A percentile compares a stretch with the other conserved stretches of the same genome.
phyloP scores from a whole-genome alignment of 2,329 filamentous ascomycete genomes.

The Apiospora hydei region DNA sequence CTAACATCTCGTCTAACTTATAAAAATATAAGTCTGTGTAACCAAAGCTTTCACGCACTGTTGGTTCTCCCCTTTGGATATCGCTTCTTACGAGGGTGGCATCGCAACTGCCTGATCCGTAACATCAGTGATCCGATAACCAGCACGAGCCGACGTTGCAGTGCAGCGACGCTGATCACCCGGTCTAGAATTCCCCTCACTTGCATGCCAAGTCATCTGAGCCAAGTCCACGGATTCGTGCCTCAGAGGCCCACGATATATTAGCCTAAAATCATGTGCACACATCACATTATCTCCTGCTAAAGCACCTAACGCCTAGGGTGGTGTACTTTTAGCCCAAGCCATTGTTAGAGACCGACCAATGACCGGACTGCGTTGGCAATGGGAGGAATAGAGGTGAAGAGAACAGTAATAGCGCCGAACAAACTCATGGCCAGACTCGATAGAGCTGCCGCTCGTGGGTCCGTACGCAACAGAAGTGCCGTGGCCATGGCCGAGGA shows the following conservation, averaged over 20 bases:
- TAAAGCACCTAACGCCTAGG: neutral
- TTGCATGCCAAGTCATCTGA: conserved; percentile 5
- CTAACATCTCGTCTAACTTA: neutral
- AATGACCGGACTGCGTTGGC: conserved; percentile 55
- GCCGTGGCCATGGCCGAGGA: conserved; percentile 67
- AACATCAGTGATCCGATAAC: neutral
- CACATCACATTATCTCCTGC: neutral
- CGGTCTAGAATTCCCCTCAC: conserved; percentile 18
- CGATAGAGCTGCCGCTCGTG: conserved; percentile 64
- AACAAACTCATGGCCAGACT: conserved; percentile 68
- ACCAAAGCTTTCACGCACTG: too few species aligned
- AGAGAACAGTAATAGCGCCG: conserved; percentile 64
- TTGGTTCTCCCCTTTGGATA: neutral
- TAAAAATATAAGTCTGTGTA: neutral
- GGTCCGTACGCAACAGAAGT: conserved; percentile 61
- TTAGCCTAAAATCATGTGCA: conserved; percentile 7
- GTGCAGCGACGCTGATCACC: conserved; percentile 13
- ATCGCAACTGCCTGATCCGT: conserved; percentile 5
- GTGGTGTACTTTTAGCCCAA: neutral
- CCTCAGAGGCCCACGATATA: neutral
- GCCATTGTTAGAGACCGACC: conserved; percentile 47
- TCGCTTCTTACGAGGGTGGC: neutral
- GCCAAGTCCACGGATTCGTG: neutral
- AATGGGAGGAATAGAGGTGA: conserved; percentile 64
- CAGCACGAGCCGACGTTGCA: conserved; percentile 16